Base-by-base conservation (phyloP, 1,284 basidiomycete genomes). In the Ceratobasidium sp. region DNA sequence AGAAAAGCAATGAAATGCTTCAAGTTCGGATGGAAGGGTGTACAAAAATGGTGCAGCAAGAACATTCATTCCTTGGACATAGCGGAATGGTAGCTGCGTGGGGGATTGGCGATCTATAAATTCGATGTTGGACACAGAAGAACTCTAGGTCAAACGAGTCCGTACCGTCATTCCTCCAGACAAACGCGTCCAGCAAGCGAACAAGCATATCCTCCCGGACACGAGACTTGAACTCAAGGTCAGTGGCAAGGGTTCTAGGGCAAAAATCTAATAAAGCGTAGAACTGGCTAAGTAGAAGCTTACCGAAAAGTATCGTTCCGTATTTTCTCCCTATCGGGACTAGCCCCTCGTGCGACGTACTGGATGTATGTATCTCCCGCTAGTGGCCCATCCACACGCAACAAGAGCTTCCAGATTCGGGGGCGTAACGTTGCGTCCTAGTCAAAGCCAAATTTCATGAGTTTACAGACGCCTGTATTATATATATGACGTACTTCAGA, bases 41-140 rank as follows among this genome's bases (percentile, higher is more conserved):
- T 98, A 99, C 54, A 99, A 88, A 84, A 99, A 99, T 0, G 97
- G 97, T 0, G 97, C 97, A 20, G 96, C 96, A 42, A 99, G 90
- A 52, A 99, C 97, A 84, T 99, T 99, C 96, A 99, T 98, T 48
- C 97, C 97, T 85, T 98, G 97, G 12, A 98, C 96, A 82, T 98
- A 98, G 50, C 94, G 95, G 84, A 98, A 97, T 9, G 92, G 93
- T 23, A 95, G 88, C 74, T 91, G 91, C 12, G 70, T 73, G 20
- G 92, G 89, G 1, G 87, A 87, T 83, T 92, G 91, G 80, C 90
- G 87, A 82, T 94, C 93, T 94, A 65, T 57, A 46, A 38, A 64
- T 44, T 38, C 4, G 17, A 17, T 40, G 23, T 64, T 28, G 7
- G 33, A 62, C 5, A 62, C n/a, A 56, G 33, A n/a, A 38, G 48